Percentiles rank a stretch among this genome's conserved stretches.
Evolutionary conservation across 1,284 basidiomycete species (phyloP).

Genomic region (Tilletia caries): DNA sequence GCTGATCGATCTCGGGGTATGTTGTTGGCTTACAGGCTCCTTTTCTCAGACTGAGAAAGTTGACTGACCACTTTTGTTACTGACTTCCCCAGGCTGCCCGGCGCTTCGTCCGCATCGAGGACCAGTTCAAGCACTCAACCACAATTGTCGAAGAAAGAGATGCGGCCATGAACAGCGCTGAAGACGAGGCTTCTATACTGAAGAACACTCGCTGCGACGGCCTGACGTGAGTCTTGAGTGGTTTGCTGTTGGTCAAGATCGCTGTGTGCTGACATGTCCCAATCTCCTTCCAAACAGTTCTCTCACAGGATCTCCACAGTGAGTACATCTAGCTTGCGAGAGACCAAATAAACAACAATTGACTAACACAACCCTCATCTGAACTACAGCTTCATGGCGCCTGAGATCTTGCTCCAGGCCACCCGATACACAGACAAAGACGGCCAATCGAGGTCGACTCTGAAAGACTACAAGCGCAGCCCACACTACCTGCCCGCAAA

Average conservation of each 20-base stretch:
- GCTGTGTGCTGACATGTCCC: not conserved
- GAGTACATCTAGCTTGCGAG: no score
- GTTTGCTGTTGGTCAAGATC: constrained; percentile 31
- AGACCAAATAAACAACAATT: not conserved
- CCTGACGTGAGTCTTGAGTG: not conserved
- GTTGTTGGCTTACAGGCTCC: not conserved
- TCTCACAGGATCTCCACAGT: constrained; percentile 40
- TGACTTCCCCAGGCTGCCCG: constrained; percentile 16
- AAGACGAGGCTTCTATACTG: constrained; percentile 15
- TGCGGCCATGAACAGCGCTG: constrained; percentile 13
- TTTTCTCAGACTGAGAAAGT: no score
- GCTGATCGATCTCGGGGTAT: not conserved
- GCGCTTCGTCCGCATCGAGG: constrained; percentile 35
- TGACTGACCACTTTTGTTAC: no score
- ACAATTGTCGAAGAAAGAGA: constrained; percentile 39
- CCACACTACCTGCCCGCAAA: constrained; percentile 21
- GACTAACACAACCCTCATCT: not conserved
- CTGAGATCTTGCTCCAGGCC: constrained; percentile 43
- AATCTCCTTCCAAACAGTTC: constrained; percentile 25
- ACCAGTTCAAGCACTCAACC: constrained; percentile 32
- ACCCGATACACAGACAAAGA: constrained; percentile 31
- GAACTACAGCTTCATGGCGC: constrained; percentile 31
- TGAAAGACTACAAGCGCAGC: constrained; percentile 39
- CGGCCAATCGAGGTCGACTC: constrained; percentile 27
- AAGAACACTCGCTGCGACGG: constrained; percentile 17